These are phyloP conservation scores for Logfia minima DNA, from an alignment of 129 eudicot species.

Conservation along the genomic window DNA sequence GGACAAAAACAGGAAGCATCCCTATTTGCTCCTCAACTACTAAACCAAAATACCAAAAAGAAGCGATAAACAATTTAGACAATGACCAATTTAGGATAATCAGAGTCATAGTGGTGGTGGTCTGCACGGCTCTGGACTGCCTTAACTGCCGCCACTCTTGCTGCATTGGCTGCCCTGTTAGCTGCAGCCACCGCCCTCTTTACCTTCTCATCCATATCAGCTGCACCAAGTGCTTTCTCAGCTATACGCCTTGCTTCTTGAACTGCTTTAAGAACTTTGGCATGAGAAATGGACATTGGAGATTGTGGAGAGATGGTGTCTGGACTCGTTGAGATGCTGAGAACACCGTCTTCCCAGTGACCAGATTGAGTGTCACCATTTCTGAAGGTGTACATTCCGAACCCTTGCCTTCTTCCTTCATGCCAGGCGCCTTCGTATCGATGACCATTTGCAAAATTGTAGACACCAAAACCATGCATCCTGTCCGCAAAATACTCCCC, in stretches of 20 bases:
- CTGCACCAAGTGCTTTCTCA: conserved; percentile 46
- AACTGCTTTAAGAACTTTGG: conserved; percentile 50
- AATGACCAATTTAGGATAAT: conserved; percentile 18
- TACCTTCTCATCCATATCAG: conserved; percentile 49
- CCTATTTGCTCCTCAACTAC: conserved; percentile 39
- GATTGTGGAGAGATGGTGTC: conserved; percentile 23
- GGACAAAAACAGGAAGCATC: conserved; percentile 18
- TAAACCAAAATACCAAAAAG: conserved; percentile 4
- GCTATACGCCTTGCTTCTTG: conserved; percentile 60
- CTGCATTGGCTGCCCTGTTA: conserved; percentile 75
- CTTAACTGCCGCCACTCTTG: conserved; percentile 73
- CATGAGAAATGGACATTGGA: conserved; percentile 15
- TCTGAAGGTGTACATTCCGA: conserved; percentile 76
- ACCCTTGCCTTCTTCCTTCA: conserved; percentile 85
- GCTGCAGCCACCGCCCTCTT: conserved; percentile 63
- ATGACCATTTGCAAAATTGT: conserved; percentile 68
- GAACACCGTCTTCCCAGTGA: conserved; percentile 72
- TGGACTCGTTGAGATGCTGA: conserved; percentile 42
- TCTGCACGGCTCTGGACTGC: conserved; percentile 62
- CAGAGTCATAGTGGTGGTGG: conserved; percentile 32
- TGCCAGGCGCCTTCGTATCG: conserved; percentile 87
- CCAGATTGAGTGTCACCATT: conserved; percentile 74
- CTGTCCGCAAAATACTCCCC: conserved; percentile 80
- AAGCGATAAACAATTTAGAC: conserved; percentile 21
- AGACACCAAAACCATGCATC: conserved; percentile 81